A percentile compares a stretch with the other conserved stretches of the same genome.
Evolutionary conservation across 805 yeast genomes (phyloP).

Genomic region (Metschnikowia matae): DNA sequence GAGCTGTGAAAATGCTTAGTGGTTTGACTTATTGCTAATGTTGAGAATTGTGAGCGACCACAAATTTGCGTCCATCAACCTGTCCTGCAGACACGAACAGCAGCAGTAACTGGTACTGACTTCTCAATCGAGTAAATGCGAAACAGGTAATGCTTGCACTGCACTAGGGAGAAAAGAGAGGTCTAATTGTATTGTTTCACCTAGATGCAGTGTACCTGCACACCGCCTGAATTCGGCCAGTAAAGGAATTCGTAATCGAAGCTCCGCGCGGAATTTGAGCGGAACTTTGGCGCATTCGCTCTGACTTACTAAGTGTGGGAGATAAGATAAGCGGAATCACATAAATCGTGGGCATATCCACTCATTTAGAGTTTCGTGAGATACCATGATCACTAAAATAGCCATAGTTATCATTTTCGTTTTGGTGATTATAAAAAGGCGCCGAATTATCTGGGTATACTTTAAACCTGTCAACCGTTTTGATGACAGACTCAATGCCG

Average conservation of each 20-base stretch:
- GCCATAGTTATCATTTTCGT: background rate
- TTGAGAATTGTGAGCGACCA: background rate
- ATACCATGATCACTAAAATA: background rate
- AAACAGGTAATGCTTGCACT: too few species aligned
- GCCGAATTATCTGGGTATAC: background rate
- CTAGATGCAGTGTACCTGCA: too few species aligned
- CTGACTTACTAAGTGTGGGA: background rate
- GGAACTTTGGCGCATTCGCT: conserved; percentile 2
- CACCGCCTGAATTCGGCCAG: too few species aligned
- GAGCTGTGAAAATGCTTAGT: background rate
- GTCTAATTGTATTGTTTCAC: too few species aligned
- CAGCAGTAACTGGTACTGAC: background rate
- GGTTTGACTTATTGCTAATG: background rate
- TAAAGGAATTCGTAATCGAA: background rate
- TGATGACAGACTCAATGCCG: conserved; percentile 7
- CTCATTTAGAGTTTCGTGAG: background rate
- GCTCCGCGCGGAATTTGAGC: background rate
- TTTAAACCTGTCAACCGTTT: background rate
- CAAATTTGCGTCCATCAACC: background rate
- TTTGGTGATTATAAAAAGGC: background rate
- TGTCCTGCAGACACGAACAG: background rate
- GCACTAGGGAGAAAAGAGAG: too few species aligned
- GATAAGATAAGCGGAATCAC: background rate
- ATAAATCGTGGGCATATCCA: background rate
- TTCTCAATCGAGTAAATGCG: background rate